Base-by-base conservation (phyloP, 805 yeast species). In the Candida insectorum region DNA sequence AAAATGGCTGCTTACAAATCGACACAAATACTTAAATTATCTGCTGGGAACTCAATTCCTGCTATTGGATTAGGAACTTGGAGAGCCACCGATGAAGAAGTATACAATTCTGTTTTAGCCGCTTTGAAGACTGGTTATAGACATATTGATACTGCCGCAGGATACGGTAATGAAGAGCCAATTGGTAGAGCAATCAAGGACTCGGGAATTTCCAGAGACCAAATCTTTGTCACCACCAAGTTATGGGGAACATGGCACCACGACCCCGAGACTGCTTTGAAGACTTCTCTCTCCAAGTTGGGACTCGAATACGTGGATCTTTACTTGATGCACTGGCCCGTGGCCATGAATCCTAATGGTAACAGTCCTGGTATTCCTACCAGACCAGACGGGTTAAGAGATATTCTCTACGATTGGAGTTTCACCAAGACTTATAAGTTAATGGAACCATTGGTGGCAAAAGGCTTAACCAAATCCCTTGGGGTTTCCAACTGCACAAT, bases 261-360 rank as follows among this genome's bases (percentile, higher is more conserved):
- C 42, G 56, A 67, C 37, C 79, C 79, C 7, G 73, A 52, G 22
- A 58, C 52, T 15, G 83, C 82, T 6, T 58, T 85, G 26, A 70
- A 77, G n/a, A 61, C 57, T 31, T 80, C 89, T 5, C 65, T 85
- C 49, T 46, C 69, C 45, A 76, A 79, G 49, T 66, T 85, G 41
- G 79, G 79, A 0, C 52, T 84, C 44, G 91, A 81, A 30, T 86
- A 85, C 49, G 81, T 86, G 30, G 95, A 86, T 54, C 62, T 86
- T 37, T 79, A 80, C 52, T 69, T 86, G 52, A 71, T 85, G 56
- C 95, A 86, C 60, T 86, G 94, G 94, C 95, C 95, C 4, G 42
- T 49, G 24, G 52, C 59, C 6, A 54, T 73, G 41, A 71, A 69
- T 33, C 58, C 67, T n/a, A 56, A 62, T 30, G 61, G 62, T 19